Conservation (phyloP, 768 basidiomycete species). For the Tubosaeta brunneosetosa region DNA sequence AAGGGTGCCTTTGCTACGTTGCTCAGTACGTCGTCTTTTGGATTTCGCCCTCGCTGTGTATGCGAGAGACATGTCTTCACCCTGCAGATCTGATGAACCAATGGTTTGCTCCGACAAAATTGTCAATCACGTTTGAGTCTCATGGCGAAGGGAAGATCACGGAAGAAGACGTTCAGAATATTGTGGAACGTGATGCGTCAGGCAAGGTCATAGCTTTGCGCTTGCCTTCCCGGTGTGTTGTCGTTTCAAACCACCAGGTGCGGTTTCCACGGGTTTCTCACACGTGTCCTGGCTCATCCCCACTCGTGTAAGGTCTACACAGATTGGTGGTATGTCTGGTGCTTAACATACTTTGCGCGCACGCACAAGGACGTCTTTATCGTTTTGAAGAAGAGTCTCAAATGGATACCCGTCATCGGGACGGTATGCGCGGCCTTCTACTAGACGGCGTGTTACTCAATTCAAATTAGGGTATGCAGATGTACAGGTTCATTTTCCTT, state of each 20-base stretch:
- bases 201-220: conserved; percentile 60
- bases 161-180: conserved; percentile 49
- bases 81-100: conserved; percentile 69
- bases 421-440: conserved; percentile 54
- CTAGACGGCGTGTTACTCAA: conserved; percentile 6
- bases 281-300: conserved; percentile 3
- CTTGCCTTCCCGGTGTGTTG: conserved; percentile 73
- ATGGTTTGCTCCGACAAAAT: conserved; percentile 73
- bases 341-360: conserved; percentile 65
- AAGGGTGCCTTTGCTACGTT: conserved; percentile 80
- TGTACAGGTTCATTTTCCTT: conserved; percentile 91
- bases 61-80: conserved; percentile 1
- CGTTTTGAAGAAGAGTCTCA: conserved; percentile 86
- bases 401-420: conserved; percentile 81
- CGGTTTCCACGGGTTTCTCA: conserved; percentile 8
- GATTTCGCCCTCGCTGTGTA: background rate
- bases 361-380: conserved; percentile 78
- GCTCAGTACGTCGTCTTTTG: conserved; percentile 47
- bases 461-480: conserved; percentile 74
- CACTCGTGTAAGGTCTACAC: conserved; percentile 52
- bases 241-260: conserved; percentile 94
- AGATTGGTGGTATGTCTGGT: conserved; percentile 90
- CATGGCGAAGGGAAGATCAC: conserved; percentile 63
- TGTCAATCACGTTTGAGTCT: conserved; percentile 71
- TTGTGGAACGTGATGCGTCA: conserved; percentile 51